Conservation (phyloP, 2,329 filamentous ascomycete species). For the Cyanodermella asteris region DNA sequence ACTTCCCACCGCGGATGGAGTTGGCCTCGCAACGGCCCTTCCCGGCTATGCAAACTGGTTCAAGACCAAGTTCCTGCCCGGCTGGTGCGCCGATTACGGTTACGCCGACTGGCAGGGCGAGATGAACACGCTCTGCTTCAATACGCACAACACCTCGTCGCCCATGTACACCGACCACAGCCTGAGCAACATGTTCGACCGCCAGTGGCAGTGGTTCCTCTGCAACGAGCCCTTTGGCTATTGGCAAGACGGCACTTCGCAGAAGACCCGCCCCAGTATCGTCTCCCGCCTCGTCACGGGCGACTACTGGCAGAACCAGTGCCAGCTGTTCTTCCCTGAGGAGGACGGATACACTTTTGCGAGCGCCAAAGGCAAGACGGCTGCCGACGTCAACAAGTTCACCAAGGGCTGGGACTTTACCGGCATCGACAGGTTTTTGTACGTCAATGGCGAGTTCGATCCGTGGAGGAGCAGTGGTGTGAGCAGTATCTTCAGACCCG, state of each 20-base stretch:
- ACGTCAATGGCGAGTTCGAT: conserved; percentile 36
- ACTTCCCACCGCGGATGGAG: conserved; percentile 21
- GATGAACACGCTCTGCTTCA: conserved; percentile 26
- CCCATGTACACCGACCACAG: conserved; percentile 28
- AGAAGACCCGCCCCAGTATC: conserved; percentile 21
- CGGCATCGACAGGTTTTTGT: conserved; percentile 32
- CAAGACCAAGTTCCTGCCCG: conserved; percentile 23
- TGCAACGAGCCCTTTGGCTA: conserved; percentile 42
- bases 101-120: conserved; percentile 27
- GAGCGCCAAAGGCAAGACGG: conserved; percentile 24
- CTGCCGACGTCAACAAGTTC: conserved; percentile 26
- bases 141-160: conserved; percentile 29
- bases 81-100: conserved; percentile 26
- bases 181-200: conserved; percentile 23
- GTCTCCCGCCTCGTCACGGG: conserved; percentile 29
- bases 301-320: conserved; percentile 34
- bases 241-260: conserved; percentile 33
- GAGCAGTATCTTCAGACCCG: conserved; percentile 29
- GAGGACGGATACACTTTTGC: conserved; percentile 28
- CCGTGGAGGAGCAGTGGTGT: conserved; percentile 36
- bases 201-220: conserved; percentile 38
- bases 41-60: conserved; percentile 33
- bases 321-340: conserved; percentile 31
- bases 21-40: conserved; percentile 32
- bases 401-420: conserved; percentile 34